phyloP scores from a whole-genome alignment of 345 rosid genomes.

The Eucalyptus sideroxylon region DNA sequence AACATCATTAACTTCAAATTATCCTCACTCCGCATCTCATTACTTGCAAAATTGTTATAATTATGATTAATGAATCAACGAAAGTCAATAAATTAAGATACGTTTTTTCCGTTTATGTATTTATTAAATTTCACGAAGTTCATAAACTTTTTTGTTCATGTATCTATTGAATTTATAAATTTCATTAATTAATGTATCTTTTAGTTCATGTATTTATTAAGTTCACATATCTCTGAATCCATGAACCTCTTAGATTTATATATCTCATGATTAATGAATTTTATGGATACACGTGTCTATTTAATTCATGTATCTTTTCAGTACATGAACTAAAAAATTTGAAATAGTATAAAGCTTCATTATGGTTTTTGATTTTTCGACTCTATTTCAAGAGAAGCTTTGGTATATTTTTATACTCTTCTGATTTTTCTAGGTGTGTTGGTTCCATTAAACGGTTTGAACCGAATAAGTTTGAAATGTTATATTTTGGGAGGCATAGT shows the following conservation, averaged over 20 bases:
- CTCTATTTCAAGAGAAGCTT: rapidly evolving
- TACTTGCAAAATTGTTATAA: background rate
- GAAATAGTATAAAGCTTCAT: no score
- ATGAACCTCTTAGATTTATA: rapidly evolving
- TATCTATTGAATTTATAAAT: no score
- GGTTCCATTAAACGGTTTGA: rapidly evolving
- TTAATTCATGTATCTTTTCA: rapidly evolving
- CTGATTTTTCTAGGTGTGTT: rapidly evolving
- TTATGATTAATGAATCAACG: rapidly evolving
- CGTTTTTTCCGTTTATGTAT: rapidly evolving
- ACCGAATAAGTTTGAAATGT: rapidly evolving
- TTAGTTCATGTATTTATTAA: no score
- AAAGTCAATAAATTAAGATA: no score
- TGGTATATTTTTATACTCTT: rapidly evolving
- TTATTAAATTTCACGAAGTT: no score
- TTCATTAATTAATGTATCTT: no score
- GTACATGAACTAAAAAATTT: rapidly evolving
- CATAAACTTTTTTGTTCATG: rapidly evolving
- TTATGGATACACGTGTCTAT: rapidly evolving
- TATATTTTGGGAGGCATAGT: rapidly evolving
- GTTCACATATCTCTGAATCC: rapidly evolving
- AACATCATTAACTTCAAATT: background rate
- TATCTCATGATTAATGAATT: rapidly evolving
- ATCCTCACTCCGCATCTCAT: background rate
- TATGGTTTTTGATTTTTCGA: rapidly evolving